phyloP scores from a whole-genome alignment of 2,329 filamentous ascomycete species.

The Lomentospora prolificans region DNA sequence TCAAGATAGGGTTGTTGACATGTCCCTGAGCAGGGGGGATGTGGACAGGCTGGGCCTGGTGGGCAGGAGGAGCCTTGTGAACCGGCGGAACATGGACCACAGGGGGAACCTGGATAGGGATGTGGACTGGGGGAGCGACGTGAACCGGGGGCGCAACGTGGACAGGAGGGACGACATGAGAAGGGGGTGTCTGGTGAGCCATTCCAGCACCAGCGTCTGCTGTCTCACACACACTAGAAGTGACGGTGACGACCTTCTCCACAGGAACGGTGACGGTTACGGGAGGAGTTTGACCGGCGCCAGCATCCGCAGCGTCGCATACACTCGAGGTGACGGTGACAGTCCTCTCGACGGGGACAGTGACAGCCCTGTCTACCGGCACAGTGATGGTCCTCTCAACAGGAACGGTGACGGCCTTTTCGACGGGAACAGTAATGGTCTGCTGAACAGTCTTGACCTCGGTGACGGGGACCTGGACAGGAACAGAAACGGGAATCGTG shows the following conservation, averaged over 20 bases:
- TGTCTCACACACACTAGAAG: background rate
- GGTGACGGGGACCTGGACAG: conserved; percentile 4
- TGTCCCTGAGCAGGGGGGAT: background rate
- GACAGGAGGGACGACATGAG: background rate
- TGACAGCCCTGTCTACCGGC: background rate
- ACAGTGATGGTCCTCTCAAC: background rate
- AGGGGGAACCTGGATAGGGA: background rate
- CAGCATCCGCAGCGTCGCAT: background rate
- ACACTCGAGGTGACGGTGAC: conserved; percentile 2
- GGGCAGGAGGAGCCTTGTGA: background rate
- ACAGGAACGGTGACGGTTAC: background rate
- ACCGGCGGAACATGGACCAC: background rate
- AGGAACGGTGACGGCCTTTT: background rate
- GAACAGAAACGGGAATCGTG: background rate
- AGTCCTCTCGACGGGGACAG: background rate
- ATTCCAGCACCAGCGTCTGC: background rate
- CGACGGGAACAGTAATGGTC: conserved; percentile 3
- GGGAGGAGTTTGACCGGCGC: background rate
- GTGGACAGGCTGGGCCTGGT: background rate
- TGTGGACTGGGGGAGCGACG: background rate
- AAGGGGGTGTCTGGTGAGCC: background rate
- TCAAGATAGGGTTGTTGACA: background rate
- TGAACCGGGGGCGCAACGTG: background rate
- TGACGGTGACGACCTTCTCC: background rate
- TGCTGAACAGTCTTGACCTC: background rate